phyloP scores from a whole-genome alignment of 176 grass and related monocot genomes.

The Pontederia paniculata region DNA sequence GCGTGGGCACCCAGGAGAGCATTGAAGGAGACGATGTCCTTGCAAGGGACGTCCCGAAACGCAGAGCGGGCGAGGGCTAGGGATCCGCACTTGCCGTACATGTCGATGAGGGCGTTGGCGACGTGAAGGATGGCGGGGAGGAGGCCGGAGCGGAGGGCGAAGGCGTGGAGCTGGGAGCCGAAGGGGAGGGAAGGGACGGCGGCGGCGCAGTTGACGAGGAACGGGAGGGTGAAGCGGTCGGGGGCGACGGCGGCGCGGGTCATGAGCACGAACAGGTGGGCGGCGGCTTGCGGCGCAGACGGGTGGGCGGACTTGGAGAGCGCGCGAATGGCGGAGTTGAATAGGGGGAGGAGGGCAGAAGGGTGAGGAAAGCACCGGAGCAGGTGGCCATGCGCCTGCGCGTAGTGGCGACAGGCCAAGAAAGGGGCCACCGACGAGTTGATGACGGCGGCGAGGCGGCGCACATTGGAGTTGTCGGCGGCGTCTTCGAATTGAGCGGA shows the following conservation, averaged over 20 bases:
- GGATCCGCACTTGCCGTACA: conserved; percentile 57
- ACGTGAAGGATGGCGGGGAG: conserved; percentile 45
- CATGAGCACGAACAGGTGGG: conserved; percentile 43
- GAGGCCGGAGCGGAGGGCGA: conserved; percentile 40
- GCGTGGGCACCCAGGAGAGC: conserved; percentile 52
- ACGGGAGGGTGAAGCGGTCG: conserved; percentile 53
- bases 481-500: no score
- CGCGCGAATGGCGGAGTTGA: conserved; percentile 37
- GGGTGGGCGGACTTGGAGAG: conserved; percentile 32
- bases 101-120: conserved; percentile 49
- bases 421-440: conserved; percentile 20
- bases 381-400: conserved; percentile 36
- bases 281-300: conserved; percentile 26
- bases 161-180: conserved; percentile 46
- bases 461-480: not conserved
- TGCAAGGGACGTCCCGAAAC: conserved; percentile 26
- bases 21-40: conserved; percentile 49
- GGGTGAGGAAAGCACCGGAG: conserved; percentile 24
- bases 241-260: conserved; percentile 34
- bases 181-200: conserved; percentile 23
- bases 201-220: conserved; percentile 55
- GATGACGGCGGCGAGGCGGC: conserved; percentile 19
- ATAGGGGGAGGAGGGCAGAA: conserved; percentile 12
- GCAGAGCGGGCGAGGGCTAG: conserved; percentile 30
- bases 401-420: not conserved